These are phyloP conservation scores for Rhodosporidiobolus odoratus DNA, from an alignment of 768 basidiomycete genomes.

Conservation along the genomic window DNA sequence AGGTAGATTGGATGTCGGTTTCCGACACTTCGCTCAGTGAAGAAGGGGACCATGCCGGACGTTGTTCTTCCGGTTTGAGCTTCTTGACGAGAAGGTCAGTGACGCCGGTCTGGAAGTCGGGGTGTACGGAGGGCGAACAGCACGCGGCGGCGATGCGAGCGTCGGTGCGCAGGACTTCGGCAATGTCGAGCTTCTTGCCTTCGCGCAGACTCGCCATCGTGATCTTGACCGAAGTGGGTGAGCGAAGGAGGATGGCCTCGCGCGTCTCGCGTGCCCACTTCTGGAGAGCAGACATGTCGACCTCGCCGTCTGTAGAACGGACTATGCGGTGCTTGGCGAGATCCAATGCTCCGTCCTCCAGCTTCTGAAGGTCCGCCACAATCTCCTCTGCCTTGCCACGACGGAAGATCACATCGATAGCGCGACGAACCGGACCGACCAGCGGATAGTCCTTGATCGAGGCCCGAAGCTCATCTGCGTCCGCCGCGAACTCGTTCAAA, in stretches of 20 bases:
- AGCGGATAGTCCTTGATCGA: conserved; percentile 43
- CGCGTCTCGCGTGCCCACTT: conserved; percentile 73
- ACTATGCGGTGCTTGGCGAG: conserved; percentile 55
- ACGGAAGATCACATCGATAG: conserved; percentile 73
- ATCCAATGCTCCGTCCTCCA: conserved; percentile 46
- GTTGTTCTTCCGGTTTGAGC: conserved; percentile 45
- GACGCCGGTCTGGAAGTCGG: conserved; percentile 80
- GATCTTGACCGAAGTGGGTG: conserved; percentile 88
- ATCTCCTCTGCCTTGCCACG: conserved; percentile 68
- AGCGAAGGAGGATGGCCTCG: conserved; percentile 60
- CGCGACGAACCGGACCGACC: conserved; percentile 61
- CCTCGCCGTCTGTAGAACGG: conserved; percentile 29
- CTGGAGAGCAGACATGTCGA: conserved; percentile 52
- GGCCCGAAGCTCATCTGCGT: conserved; percentile 47
- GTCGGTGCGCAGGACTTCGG: conserved; percentile 73
- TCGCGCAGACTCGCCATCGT: conserved; percentile 71
- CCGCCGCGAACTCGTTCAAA: conserved; percentile 60
- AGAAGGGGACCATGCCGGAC: conserved; percentile 68
- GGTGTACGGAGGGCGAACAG: conserved; percentile 62
- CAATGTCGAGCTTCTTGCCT: conserved; percentile 61
- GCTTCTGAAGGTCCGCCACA: conserved; percentile 53
- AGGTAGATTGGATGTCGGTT: conserved; percentile 57
- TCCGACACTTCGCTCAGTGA: conserved; percentile 58
- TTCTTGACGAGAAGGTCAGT: conserved; percentile 58
- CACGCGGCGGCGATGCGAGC: conserved; percentile 80